phyloP scores from a whole-genome alignment of 2,329 filamentous ascomycete genomes.

The Conoideocrella luteorostrata region DNA sequence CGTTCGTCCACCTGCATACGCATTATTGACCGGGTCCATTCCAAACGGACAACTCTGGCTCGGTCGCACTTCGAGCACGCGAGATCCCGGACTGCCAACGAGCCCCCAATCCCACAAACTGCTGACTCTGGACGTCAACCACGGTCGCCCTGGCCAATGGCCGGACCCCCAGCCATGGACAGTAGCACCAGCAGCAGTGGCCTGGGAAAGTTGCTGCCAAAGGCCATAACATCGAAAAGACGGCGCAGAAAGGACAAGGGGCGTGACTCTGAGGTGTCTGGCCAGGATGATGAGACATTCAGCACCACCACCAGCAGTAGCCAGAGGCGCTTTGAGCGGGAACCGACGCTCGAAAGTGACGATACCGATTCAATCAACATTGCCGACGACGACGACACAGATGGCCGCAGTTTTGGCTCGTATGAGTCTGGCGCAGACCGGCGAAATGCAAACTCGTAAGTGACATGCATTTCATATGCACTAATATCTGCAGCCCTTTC shows the following conservation, averaged over 20 bases:
- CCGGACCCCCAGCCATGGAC: conserved; percentile 10
- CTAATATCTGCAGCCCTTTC: neutral
- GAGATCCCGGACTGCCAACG: neutral
- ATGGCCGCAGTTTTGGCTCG: conserved; percentile 26
- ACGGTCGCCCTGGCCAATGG: conserved; percentile 5
- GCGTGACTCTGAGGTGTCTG: conserved; percentile 24
- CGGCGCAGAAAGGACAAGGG: conserved; percentile 42
- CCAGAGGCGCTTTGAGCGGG: conserved; percentile 19
- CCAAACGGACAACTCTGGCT: no score
- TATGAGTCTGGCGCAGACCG: conserved; percentile 25
- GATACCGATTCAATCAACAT: conserved; percentile 21
- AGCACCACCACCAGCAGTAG: conserved; percentile 24
- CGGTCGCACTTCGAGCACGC: neutral
- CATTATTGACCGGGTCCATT: no score
- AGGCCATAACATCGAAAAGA: conserved; percentile 42
- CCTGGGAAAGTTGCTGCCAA: conserved; percentile 48
- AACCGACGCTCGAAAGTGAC: conserved; percentile 29
- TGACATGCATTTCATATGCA: neutral
- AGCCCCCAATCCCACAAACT: no score
- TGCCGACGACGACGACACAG: conserved; percentile 26
- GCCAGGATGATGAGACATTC: conserved; percentile 23
- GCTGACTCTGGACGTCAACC: neutral
- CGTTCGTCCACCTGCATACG: no score
- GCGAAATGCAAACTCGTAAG: conserved; percentile 16
- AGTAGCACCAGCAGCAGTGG: conserved; percentile 21